phyloP scores from a whole-genome alignment of 352 stramenopile genomes.

The Peronospora belbahrii region DNA sequence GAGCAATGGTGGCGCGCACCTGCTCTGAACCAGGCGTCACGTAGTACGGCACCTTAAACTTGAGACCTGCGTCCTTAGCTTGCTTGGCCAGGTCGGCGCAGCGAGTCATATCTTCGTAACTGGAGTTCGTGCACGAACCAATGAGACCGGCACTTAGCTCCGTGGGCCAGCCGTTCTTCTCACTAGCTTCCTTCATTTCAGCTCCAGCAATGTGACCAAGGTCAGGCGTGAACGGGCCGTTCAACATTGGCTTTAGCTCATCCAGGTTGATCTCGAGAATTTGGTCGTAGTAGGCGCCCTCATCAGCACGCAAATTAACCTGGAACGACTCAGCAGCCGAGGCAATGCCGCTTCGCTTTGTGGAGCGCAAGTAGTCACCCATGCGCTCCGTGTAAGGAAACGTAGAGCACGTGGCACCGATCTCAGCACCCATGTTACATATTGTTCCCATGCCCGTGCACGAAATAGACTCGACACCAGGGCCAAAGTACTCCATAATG shows the following conservation, averaged over 20 bases:
- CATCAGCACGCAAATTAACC: constrained; percentile 83
- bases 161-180: constrained; percentile 88
- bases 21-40: constrained; percentile 90
- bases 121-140: constrained; percentile 92
- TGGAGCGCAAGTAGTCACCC: constrained; percentile 88
- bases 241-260: constrained; percentile 85
- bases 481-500: constrained; percentile 92
- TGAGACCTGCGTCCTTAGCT: constrained; percentile 70
- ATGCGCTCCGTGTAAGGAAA: constrained; percentile 92
- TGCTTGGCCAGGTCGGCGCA: constrained; percentile 87
- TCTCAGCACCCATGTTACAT: constrained; percentile 94
- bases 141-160: constrained; percentile 89
- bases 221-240: constrained; percentile 90
- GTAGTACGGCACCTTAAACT: constrained; percentile 91
- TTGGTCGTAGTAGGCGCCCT: constrained; percentile 89
- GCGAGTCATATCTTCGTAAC: constrained; percentile 91
- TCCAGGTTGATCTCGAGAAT: constrained; percentile 92
- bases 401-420: constrained; percentile 90
- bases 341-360: constrained; percentile 83
- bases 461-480: constrained; percentile 89
- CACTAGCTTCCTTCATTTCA: constrained; percentile 50
- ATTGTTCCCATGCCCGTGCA: constrained; percentile 93
- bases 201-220: constrained; percentile 77
- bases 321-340: constrained; percentile 83
- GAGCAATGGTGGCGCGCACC: constrained; percentile 87